phyloP scores from a whole-genome alignment of 225 moss, liverwort and hornwort genomes.

The Bryoerythrophyllum caledonicum region DNA sequence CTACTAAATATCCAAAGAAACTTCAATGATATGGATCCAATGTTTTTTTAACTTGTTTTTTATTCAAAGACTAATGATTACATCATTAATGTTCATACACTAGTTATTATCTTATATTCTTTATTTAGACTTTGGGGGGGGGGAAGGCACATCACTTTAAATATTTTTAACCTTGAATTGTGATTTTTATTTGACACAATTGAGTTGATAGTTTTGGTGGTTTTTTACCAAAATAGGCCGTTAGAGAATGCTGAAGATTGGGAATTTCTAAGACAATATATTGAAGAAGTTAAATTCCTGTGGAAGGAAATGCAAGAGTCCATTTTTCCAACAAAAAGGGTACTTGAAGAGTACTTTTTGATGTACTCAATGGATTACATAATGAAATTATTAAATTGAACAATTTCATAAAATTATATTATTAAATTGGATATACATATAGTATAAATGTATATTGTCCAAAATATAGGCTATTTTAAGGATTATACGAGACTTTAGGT shows the following conservation, averaged over 20 bases:
- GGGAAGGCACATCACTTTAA: too few species aligned
- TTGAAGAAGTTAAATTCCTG: slow-evolving; percentile 32
- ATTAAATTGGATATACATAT: neutral
- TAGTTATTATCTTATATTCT: neutral
- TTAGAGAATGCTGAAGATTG: slow-evolving; percentile 42
- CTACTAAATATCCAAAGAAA: neutral
- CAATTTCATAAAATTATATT: neutral
- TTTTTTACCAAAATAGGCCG: slow-evolving; percentile 14
- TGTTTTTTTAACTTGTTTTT: too few species aligned
- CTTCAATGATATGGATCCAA: neutral
- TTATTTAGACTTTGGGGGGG: too few species aligned
- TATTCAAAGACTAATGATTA: neutral
- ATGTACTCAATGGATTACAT: neutral
- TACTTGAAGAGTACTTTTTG: neutral
- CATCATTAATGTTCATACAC: neutral
- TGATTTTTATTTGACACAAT: neutral
- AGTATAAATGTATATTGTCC: neutral
- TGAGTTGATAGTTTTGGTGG: neutral
- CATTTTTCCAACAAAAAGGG: slow-evolving; percentile 34
- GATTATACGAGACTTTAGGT: slow-evolving; percentile 27
- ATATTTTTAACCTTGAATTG: neutral
- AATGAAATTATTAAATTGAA: neutral
- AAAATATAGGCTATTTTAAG: too few species aligned
- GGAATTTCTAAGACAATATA: slow-evolving; percentile 22
- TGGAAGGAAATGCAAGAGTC: slow-evolving; percentile 41